Evolutionary conservation across 2,329 filamentous ascomycete genomes (phyloP).

Genomic region (Metarhizium album): DNA sequence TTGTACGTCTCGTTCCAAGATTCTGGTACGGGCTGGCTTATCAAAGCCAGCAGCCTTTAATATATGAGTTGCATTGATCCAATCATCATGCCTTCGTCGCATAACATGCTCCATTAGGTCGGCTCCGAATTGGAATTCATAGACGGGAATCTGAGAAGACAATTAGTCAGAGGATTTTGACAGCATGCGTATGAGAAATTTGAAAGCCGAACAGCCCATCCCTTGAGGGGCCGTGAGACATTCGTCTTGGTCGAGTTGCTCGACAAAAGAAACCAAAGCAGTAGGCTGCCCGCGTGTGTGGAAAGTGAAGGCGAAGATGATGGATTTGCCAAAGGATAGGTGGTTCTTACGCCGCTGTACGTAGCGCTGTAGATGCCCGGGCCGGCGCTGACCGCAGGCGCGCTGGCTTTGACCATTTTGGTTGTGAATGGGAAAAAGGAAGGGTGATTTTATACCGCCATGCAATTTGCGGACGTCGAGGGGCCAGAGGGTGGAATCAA

Average conservation of each 20-base stretch:
- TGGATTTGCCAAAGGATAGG: neutral
- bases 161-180: neutral
- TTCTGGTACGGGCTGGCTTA: slow-evolving; percentile 88
- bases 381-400: slow-evolving; percentile 17
- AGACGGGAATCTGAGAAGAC: slow-evolving; percentile 68
- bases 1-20: slow-evolving; percentile 92
- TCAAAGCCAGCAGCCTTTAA: slow-evolving; percentile 95
- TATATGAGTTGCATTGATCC: slow-evolving; percentile 99
- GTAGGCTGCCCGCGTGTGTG: neutral
- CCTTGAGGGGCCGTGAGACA: neutral
- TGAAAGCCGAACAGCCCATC: neutral
- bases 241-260: neutral
- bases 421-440: slow-evolving; percentile 11
- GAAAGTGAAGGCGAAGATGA: neutral
- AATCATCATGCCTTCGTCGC: slow-evolving; percentile 85
- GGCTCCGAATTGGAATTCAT: slow-evolving; percentile 77
- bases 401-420: slow-evolving; percentile 37
- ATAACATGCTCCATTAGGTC: slow-evolving; percentile 84
- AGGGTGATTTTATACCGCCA: neutral
- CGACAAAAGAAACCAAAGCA: neutral
- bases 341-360: slow-evolving; percentile 50
- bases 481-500: neutral
- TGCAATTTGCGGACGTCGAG: neutral
- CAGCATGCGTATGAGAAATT: neutral
- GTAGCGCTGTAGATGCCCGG: slow-evolving; percentile 56